Evolutionary conservation across 2,329 filamentous ascomycete species (phyloP).

Genomic region (Rhynchosporium agropyri): DNA sequence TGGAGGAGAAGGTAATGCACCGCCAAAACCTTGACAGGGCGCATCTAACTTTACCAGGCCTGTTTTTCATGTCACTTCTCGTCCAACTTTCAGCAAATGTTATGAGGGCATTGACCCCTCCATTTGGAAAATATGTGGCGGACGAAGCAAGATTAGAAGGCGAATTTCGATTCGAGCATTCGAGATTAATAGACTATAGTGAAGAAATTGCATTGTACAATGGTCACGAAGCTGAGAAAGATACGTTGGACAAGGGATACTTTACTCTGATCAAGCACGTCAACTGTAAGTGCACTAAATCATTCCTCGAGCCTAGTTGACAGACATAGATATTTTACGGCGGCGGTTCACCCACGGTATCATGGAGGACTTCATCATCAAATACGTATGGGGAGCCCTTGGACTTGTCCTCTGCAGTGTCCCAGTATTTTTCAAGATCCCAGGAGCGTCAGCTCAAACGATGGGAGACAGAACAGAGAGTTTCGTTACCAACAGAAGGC

Average conservation of each 20-base stretch:
- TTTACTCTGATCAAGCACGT: constrained; percentile 99
- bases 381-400: constrained; percentile 97
- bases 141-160: constrained; percentile 94
- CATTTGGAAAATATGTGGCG: constrained; percentile 96
- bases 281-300: constrained; percentile 53
- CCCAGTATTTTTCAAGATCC: constrained; percentile 93
- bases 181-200: constrained; percentile 89
- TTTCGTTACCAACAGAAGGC: constrained; percentile 91
- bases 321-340: constrained; percentile 70
- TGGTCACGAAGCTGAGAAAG: constrained; percentile 92
- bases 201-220: constrained; percentile 93
- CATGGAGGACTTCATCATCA: constrained; percentile 99
- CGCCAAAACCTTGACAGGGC: not conserved
- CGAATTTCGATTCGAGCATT: constrained; percentile 95
- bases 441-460: constrained; percentile 57
- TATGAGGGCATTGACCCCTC: constrained; percentile 92
- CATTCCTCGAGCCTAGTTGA: not conserved
- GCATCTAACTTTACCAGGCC: constrained; percentile 45
- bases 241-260: constrained; percentile 96
- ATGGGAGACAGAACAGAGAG: constrained; percentile 74
- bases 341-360: constrained; percentile 95
- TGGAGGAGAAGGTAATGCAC: constrained; percentile 71
- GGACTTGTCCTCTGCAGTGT: constrained; percentile 91
- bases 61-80: constrained; percentile 92
- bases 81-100: constrained; percentile 89